These are phyloP conservation scores for Colletotrichum sansevieriae DNA, from an alignment of 2,329 filamentous ascomycete genomes.

Conservation along the genomic window DNA sequence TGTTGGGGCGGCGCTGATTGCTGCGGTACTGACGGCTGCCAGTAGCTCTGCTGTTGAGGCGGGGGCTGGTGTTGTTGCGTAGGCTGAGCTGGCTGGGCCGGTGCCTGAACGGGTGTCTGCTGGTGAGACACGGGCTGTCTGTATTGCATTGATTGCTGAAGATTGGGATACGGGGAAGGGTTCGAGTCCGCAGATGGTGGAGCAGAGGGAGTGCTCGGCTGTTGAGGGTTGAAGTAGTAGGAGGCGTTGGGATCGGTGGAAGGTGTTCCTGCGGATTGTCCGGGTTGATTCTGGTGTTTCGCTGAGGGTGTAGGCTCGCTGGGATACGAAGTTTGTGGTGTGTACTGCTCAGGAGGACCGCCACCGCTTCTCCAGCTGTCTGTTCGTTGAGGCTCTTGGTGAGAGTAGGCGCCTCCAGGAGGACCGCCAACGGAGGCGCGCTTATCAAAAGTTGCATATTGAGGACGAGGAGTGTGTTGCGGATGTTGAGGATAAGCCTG, in stretches of 20 bases:
- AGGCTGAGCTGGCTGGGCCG: slow-evolving; percentile 54
- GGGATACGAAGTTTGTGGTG: slow-evolving; percentile 50
- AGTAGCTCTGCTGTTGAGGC: slow-evolving; percentile 49
- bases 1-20: slow-evolving; percentile 47
- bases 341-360: slow-evolving; percentile 50
- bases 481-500: slow-evolving; percentile 65
- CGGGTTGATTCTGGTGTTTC: slow-evolving; percentile 47
- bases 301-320: slow-evolving; percentile 49
- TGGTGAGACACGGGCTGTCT: slow-evolving; percentile 55
- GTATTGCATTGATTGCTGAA: slow-evolving; percentile 62
- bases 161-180: slow-evolving; percentile 66
- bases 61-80: slow-evolving; percentile 45
- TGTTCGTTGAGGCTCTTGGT: slow-evolving; percentile 60
- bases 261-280: slow-evolving; percentile 44
- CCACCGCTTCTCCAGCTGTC: slow-evolving; percentile 63
- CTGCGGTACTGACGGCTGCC: slow-evolving; percentile 51
- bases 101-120: slow-evolving; percentile 47
- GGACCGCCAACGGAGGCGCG: slow-evolving; percentile 56
- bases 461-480: slow-evolving; percentile 54
- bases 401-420: slow-evolving; percentile 58
- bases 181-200: slow-evolving; percentile 55
- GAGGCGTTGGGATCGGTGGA: slow-evolving; percentile 65
- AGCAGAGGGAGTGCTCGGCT: slow-evolving; percentile 47
- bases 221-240: slow-evolving; percentile 68
- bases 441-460: slow-evolving; percentile 59